Evolutionary conservation across 2,329 filamentous ascomycete species (phyloP), one percentile per base, ranked within the genome.

Genomic region (Domatiomyces catenatus): DNA sequence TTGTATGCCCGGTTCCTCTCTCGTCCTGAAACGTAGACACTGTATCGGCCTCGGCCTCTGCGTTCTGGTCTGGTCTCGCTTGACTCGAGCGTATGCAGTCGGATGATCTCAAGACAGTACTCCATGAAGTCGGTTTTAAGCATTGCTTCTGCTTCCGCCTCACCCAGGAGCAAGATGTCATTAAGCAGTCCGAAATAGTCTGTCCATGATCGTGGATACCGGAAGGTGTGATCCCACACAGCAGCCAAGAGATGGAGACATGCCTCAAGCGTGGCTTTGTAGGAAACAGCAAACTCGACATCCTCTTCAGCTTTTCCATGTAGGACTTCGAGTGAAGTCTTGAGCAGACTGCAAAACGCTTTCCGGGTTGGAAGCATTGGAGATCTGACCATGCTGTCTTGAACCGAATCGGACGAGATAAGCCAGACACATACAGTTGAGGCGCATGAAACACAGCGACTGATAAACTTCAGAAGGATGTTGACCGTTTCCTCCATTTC

Each of bases 151-250:
- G 75, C 71, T 62, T 86, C 81, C 4, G 71, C 63, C 2, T 70
- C 65, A 1, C 83, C 83, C 50, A 86, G 65, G 45, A 69, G 71
- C 12, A 79, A 78, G 61, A 89, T 82, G n/a, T 69, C 69, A n/a
- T 75, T 62, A 54, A 89, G 70, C n/a, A 84, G 73, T 10, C 76
- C 75, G 61, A 90, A 90, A 52, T 83, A 82, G 59, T 90, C 84
- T 43, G 81, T 77, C 86, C 86, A 92, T 2, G 83, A 76, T 51
- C 80, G 76, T 24, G 79, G 68, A 45, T 75, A 70, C 2, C 69
- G 65, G 53, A 85, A 79, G 51, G 87, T 79, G n/a, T 67, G 69
- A 2, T 74, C 67, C 76, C 79, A 86, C 2, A 86, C 64, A 19
- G 71, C 64, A 26, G 71, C 67, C 47, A 87, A 70, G 19, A 78